Conservation (phyloP, 2,329 filamentous ascomycete species). For the Emmonsia crescens region DNA sequence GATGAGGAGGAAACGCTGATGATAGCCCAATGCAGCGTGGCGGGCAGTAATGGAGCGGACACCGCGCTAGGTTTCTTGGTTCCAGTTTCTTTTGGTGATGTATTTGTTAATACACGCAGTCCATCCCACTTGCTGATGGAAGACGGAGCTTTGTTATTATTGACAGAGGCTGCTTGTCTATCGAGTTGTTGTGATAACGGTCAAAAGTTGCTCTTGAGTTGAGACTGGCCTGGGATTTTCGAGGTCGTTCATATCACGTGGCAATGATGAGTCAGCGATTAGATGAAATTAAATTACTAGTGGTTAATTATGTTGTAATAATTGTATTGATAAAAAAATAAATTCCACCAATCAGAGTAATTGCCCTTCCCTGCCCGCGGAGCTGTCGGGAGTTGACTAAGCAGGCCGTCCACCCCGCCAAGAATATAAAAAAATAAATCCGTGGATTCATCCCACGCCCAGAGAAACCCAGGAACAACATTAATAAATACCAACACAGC, state of each 20-base stretch:
- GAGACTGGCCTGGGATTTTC: not conserved
- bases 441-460: too few species aligned
- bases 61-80: not conserved
- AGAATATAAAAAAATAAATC: too few species aligned
- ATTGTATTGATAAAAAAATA: too few species aligned
- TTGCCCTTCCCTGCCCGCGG: not conserved
- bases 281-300: not conserved
- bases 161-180: not conserved
- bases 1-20: not conserved
- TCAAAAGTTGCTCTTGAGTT: not conserved
- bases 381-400: conserved; percentile 1
- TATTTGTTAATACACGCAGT: not conserved
- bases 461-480: too few species aligned
- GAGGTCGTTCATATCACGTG: not conserved
- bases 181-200: not conserved
- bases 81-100: too few species aligned
- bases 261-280: not conserved
- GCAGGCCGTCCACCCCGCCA: too few species aligned
- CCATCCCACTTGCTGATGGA: not conserved
- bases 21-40: not conserved
- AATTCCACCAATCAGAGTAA: not conserved
- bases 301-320: not conserved
- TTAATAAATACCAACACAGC: too few species aligned
- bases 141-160: not conserved
- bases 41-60: not conserved